Evolutionary conservation across 306 rosid genomes (phyloP).

Genomic region (Cicer pinnatifidum): DNA sequence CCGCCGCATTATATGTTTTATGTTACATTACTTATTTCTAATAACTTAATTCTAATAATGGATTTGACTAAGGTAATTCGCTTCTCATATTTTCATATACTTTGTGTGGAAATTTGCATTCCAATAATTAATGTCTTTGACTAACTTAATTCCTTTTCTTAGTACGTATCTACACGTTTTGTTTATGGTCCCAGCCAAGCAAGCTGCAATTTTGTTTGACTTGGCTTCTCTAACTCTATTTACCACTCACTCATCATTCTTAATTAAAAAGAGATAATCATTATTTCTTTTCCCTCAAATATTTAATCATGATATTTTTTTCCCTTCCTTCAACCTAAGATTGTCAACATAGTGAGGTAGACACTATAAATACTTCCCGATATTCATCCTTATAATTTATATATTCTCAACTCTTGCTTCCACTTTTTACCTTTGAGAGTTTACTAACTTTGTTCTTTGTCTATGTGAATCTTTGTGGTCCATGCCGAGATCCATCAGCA

Average conservation of each 20-base stretch:
- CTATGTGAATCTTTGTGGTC: too few species aligned
- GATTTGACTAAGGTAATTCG: slow-evolving; percentile 30
- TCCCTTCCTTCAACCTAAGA: not conserved
- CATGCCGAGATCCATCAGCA: too few species aligned
- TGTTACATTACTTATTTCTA: not conserved
- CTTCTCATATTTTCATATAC: not conserved
- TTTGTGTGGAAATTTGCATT: slow-evolving; percentile 26
- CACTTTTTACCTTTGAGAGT: too few species aligned
- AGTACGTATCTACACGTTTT: not conserved
- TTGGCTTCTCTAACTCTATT: slow-evolving; percentile 49
- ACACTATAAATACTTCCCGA: too few species aligned
- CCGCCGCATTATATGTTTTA: slow-evolving; percentile 40
- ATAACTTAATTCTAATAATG: slow-evolving; percentile 33
- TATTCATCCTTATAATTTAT: too few species aligned
- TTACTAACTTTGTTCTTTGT: too few species aligned
- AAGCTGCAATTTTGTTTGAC: slow-evolving; percentile 54
- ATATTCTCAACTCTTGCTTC: too few species aligned
- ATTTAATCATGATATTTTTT: slow-evolving; percentile 9
- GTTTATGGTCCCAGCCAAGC: slow-evolving; percentile 28
- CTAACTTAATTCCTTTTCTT: slow-evolving; percentile 10
- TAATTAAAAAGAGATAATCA: not conserved
- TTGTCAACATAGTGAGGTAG: too few species aligned
- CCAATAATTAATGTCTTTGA: slow-evolving; percentile 38
- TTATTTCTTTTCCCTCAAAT: not conserved
- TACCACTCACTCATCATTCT: slow-evolving; percentile 25